These are phyloP conservation scores for Tillandsia fasciculata DNA, from an alignment of 176 grass and related monocot species.

Conservation along the genomic window DNA sequence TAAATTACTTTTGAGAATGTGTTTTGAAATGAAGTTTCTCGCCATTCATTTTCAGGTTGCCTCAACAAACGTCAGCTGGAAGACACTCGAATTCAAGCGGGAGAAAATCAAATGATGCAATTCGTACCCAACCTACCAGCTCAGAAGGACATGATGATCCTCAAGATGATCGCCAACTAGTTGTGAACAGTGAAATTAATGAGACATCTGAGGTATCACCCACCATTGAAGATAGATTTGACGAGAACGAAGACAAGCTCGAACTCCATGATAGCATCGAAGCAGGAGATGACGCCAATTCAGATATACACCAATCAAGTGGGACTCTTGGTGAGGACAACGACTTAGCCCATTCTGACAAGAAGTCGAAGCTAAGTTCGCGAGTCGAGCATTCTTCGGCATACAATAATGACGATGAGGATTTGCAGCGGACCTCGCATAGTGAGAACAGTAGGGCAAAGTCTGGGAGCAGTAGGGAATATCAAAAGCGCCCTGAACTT, in stretches of 20 bases:
- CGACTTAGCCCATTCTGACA: conserved; percentile 33
- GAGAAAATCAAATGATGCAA: conserved; percentile 38
- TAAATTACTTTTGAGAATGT: not conserved
- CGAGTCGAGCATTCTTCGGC: conserved; percentile 33
- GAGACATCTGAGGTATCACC: conserved; percentile 38
- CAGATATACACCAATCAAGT: conserved; percentile 37
- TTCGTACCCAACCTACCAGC: conserved; percentile 26
- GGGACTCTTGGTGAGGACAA: conserved; percentile 35
- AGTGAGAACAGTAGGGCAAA: conserved; percentile 66
- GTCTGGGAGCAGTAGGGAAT: conserved; percentile 65
- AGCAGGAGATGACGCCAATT: conserved; percentile 47
- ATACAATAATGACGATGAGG: conserved; percentile 36
- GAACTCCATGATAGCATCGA: conserved; percentile 59
- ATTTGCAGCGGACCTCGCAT: conserved; percentile 28
- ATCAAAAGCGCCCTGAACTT: conserved; percentile 39
- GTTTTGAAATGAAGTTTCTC: not conserved
- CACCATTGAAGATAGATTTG: conserved; percentile 47
- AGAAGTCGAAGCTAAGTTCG: conserved; percentile 35
- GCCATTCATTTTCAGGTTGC: conserved; percentile 24
- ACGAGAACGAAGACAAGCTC: conserved; percentile 38
- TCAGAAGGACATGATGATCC: conserved; percentile 30
- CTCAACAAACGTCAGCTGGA: conserved; percentile 31
- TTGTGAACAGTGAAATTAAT: conserved; percentile 45
- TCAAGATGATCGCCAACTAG: conserved; percentile 32
- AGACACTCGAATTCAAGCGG: conserved; percentile 21